Base-by-base conservation (phyloP, 305 asterid species). In the Fraxinus dipetala region DNA sequence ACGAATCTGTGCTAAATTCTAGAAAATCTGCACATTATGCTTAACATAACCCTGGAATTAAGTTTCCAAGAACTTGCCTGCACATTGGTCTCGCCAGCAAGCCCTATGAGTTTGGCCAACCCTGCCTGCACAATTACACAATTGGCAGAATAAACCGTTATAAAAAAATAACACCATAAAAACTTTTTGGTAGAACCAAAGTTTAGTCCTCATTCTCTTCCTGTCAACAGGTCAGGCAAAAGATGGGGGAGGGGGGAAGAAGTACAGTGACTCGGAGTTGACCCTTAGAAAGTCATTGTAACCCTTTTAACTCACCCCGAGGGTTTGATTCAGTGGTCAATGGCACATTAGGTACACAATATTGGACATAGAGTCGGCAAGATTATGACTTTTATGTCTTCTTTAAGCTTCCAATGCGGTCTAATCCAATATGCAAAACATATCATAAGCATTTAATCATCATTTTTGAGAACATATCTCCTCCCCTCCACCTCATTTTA, bases 51-150 rank as follows among this genome's bases (percentile, higher is more conserved):
- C 34, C 1, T 30, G 24, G 78, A 9, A 51, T 26, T 81, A 38
- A 51, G 56, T 18, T 26, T 43, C 18, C 18, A 72, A 6, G 22
- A 82, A 85, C 88, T 86, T 87, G 89, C 99, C 99, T 95, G 99
- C 87, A 95, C 95, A 85, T 95, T 95, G 59, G 97, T 95, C 91
- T 95, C 99, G 2, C 99, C 99, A 0, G 99, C 99, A 74, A 95
- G 98, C 82, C 99, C 99, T 34, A 95, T 89, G 84, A 95, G 98
- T 83, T 95, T 94, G 13, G 99, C 99, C 85, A 95, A 85, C 36
- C 99, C 99, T 79, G 98, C 99, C 99, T 95, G 91, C 83, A 87
- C 77, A 77, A 84, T 73, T 79, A 82, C 43, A 77, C 38, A 43
- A 40, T 16, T 54, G 61, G 72, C 24, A 80, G 22, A 81, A 45